Evolutionary conservation across 2,329 filamentous ascomycete genomes (phyloP).

Genomic region (Westerdykella aurantiaca): DNA sequence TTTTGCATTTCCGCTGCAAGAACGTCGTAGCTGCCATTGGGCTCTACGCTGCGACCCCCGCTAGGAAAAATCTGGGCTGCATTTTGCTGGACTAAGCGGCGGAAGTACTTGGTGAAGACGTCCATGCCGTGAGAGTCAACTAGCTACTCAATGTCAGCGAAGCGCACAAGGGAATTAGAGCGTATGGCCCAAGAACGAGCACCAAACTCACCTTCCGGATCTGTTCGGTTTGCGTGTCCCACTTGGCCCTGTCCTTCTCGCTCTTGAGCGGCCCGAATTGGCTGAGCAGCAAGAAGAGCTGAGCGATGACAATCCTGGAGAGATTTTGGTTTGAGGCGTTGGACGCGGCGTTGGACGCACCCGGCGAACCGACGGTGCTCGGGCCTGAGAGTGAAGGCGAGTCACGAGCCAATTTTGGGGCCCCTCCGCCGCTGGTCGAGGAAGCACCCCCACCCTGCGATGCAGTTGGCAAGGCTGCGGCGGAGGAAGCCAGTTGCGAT

Average conservation of each 20-base stretch:
- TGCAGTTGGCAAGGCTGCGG: constrained; percentile 47
- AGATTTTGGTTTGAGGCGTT: constrained; percentile 48
- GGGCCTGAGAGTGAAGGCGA: constrained; percentile 55
- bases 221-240: constrained; percentile 85
- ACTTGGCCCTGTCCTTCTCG: constrained; percentile 86
- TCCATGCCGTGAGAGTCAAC: constrained; percentile 99
- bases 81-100: constrained; percentile 86
- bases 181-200: constrained; percentile 1
- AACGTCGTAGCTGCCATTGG: constrained; percentile 76
- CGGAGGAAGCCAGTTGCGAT: constrained; percentile 52
- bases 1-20: constrained; percentile 81
- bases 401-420: constrained; percentile 53
- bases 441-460: constrained; percentile 48
- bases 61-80: constrained; percentile 85
- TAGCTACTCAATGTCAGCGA: constrained; percentile 52
- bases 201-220: constrained; percentile 69
- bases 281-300: constrained; percentile 89
- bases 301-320: constrained; percentile 89
- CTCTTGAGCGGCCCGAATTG: constrained; percentile 69
- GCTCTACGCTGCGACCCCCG: constrained; percentile 64
- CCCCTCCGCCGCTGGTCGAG: constrained; percentile 50
- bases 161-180: constrained; percentile 1
- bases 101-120: constrained; percentile 93
- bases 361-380: constrained; percentile 51
- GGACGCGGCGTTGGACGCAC: constrained; percentile 43